These are phyloP conservation scores for Coniochaeta sp. DNA, from an alignment of 2,329 filamentous ascomycete species.

Conservation along the genomic window DNA sequence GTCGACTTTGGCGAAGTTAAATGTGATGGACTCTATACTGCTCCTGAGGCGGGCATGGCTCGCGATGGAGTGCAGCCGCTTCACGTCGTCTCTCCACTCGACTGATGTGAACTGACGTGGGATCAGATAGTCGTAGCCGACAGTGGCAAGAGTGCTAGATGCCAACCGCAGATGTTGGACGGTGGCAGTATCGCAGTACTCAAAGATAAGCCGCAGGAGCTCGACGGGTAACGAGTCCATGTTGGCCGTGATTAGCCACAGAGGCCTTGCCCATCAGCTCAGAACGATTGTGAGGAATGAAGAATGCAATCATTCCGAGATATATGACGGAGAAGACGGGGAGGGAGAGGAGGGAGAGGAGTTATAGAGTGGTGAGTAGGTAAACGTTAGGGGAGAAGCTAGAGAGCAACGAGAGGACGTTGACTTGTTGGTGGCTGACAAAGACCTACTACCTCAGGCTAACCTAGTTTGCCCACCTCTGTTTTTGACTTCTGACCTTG, in stretches of 20 bases:
- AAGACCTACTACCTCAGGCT: background rate
- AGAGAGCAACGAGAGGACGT: background rate
- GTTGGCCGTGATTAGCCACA: background rate
- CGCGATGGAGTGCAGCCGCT: constrained; percentile 35
- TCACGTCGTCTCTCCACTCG: constrained; percentile 36
- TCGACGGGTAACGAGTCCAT: constrained; percentile 22
- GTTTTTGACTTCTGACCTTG: background rate
- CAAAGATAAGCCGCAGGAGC: constrained; percentile 30
- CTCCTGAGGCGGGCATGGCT: constrained; percentile 30
- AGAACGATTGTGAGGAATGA: background rate
- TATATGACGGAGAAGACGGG: background rate
- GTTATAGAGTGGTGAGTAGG: background rate
- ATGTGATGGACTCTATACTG: constrained; percentile 32
- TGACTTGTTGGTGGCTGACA: background rate
- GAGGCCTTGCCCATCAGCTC: background rate
- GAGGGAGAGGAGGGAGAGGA: background rate
- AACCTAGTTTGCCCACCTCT: background rate
- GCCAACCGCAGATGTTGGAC: constrained; percentile 32
- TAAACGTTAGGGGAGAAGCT: background rate
- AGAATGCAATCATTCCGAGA: background rate
- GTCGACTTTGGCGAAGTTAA: constrained; percentile 36
- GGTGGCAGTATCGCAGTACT: constrained; percentile 28
- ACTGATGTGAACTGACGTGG: constrained; percentile 31
- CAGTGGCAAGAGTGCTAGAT: constrained; percentile 27
- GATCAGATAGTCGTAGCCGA: constrained; percentile 35